Percentiles rank a stretch among this genome's conserved stretches.
Conservation (phyloP, 129 eudicot genomes). For the Erigeron canadensis region DNA sequence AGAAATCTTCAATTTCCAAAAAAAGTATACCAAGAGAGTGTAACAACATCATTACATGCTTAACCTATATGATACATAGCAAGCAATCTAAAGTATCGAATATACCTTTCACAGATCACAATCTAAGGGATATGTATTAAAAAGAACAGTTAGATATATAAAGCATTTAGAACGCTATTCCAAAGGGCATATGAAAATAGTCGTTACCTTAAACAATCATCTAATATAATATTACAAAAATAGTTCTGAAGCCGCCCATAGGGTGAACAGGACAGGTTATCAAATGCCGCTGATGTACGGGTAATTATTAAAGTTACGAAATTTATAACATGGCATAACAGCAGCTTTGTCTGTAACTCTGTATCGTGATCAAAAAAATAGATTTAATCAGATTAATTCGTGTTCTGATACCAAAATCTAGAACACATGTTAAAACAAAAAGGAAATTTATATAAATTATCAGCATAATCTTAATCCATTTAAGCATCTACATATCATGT, state of each 20-base stretch:
- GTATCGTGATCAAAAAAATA: not conserved
- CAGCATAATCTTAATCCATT: not conserved
- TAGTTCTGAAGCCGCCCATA: not conserved
- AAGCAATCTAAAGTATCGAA: not conserved
- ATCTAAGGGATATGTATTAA: too few species aligned
- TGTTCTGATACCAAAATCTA: conserved; percentile 25
- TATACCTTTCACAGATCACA: conserved; percentile 13
- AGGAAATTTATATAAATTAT: conserved; percentile 6
- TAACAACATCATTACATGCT: not conserved
- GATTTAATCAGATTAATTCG: conserved; percentile 17
- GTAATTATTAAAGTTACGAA: not conserved
- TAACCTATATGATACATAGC: not conserved
- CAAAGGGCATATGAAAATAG: too few species aligned
- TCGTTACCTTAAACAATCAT: too few species aligned
- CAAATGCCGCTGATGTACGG: not conserved
- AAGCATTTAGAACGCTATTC: too few species aligned
- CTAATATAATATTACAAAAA: not conserved
- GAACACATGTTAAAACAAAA: conserved; percentile 22
- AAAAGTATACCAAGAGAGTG: conserved; percentile 4
- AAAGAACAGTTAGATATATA: too few species aligned
- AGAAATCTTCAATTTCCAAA: not conserved
- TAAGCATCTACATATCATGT: not conserved
- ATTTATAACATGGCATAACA: conserved; percentile 1
- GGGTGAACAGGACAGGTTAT: not conserved
- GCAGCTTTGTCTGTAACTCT: not conserved